Evolutionary conservation across 495 filamentous ascomycete species (phyloP).

Genomic region (Schizothecium vesticola): DNA sequence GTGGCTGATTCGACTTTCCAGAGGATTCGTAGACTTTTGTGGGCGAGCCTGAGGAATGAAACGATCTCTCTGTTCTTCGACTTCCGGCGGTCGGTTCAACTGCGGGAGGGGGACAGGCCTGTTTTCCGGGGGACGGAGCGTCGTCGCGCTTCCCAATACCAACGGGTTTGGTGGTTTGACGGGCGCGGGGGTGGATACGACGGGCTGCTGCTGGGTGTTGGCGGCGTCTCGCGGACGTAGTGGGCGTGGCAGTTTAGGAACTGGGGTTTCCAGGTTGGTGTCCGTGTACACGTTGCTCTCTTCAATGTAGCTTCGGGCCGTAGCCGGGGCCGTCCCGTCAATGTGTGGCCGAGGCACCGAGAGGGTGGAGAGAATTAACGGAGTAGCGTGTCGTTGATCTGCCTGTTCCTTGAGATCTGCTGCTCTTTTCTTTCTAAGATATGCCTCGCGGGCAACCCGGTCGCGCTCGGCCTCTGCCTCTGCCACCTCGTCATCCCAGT

Average conservation of each 20-base stretch:
- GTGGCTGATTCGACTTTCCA: background rate
- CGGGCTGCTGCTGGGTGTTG: background rate
- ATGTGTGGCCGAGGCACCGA: background rate
- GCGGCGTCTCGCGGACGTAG: background rate
- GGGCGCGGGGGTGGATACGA: background rate
- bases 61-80: background rate
- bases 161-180: background rate
- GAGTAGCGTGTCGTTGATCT: slow-evolving; percentile 1
- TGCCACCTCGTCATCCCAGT: slow-evolving; percentile 17
- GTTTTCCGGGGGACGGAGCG: background rate
- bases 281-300: slow-evolving; percentile 33
- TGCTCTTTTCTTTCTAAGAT: slow-evolving; percentile 8
- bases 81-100: background rate
- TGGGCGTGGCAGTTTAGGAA: background rate
- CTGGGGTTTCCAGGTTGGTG: slow-evolving; percentile 25
- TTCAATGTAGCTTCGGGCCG: slow-evolving; percentile 30
- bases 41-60: background rate
- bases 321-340: background rate
- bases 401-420: slow-evolving; percentile 6
- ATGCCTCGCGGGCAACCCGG: slow-evolving; percentile 13
- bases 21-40: background rate
- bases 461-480: slow-evolving; percentile 15
- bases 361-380: background rate
- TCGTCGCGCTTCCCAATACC: background rate
- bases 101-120: background rate